Base-by-base conservation (phyloP, 2,329 filamentous ascomycete genomes). In the Neonectria sp. region DNA sequence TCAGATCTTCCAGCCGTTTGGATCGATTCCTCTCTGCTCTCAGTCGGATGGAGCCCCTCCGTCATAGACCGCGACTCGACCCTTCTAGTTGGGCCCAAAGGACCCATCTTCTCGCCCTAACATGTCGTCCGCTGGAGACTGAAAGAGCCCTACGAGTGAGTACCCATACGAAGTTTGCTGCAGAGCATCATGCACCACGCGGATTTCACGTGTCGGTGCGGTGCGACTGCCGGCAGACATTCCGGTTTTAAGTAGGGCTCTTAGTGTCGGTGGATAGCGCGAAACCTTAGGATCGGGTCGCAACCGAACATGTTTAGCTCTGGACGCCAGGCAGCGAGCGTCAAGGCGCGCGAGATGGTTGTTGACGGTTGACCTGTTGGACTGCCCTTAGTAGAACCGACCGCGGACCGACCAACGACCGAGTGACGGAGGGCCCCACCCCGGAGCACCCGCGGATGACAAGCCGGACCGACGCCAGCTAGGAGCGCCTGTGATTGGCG, bases 401-500 rank as follows among this genome's bases (percentile, higher is more conserved):
- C 59, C 17, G 59, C 58, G 58, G 59, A 63, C 63, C 63, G 63
- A 65, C 45, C 57, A 65, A 61, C 29, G 40, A 61, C 57, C 63
- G 63, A 61, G 43, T 43, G 27, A 37, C 57, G 57, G 63, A n/a
- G 37, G 15, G 31, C 48, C 27, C 58, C 58, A 52, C 58, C 17
- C 53, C 63, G 63, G 53, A 51, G 48, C 15, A 35, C 51, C 63
- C 63, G 63, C 56, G 63, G 56, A 60, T 21, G 33, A 29, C 27
- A 9, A 37, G 51, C 63, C 52, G 63, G 63, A 29, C 51, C 15
- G n/a, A 17, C 35, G 35, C 35, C 51, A 46, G 48, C 63, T 33
- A 51, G 27, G 63, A 33, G 24, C 25, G 45, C 33, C 29, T 27
- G 37, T 40, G 37, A 65, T 65, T 65, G 63, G 63, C 37, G 46